Evolutionary conservation across 768 basidiomycete species (phyloP).

Genomic region (Sarcomyxa edulis): DNA sequence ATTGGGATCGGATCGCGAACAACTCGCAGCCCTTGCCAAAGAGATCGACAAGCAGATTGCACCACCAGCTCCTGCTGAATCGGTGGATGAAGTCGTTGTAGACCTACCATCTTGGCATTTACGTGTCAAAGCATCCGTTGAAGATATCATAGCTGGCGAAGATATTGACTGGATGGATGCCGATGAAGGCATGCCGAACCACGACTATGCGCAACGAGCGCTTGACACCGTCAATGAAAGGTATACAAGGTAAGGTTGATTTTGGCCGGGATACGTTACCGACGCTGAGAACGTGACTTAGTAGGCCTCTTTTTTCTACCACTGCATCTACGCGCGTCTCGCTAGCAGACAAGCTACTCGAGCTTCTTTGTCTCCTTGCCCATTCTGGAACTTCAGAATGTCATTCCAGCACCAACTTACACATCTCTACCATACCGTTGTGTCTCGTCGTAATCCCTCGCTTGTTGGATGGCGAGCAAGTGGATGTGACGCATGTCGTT

Average conservation of each 20-base stretch:
- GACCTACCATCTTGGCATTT: slow-evolving; percentile 25
- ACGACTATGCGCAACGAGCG: slow-evolving; percentile 35
- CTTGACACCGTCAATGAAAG: slow-evolving; percentile 39
- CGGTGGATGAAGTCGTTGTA: neutral
- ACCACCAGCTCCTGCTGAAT: slow-evolving; percentile 1
- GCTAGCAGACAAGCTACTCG: slow-evolving; percentile 25
- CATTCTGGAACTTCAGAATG: slow-evolving; percentile 27
- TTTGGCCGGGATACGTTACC: neutral
- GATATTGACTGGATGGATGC: slow-evolving; percentile 52
- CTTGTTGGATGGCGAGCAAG: slow-evolving; percentile 41
- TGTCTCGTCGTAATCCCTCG: slow-evolving; percentile 29
- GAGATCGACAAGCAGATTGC: slow-evolving; percentile 9
- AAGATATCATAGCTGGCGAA: slow-evolving; percentile 39
- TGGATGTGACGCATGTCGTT: slow-evolving; percentile 42
- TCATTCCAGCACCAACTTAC: slow-evolving; percentile 16
- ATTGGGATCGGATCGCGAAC: slow-evolving; percentile 12
- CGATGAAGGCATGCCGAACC: slow-evolving; percentile 36
- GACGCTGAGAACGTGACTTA: neutral
- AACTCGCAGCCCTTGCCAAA: slow-evolving; percentile 11
- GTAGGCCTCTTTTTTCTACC: slow-evolving; percentile 31
- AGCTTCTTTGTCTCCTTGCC: slow-evolving; percentile 32
- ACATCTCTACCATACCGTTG: slow-evolving; percentile 23
- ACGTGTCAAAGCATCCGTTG: slow-evolving; percentile 23
- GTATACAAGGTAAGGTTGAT: slow-evolving; percentile 32
- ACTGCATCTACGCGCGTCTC: slow-evolving; percentile 24